A percentile compares a stretch with the other conserved stretches of the same genome.
Evolutionary conservation across 2,329 filamentous ascomycete species (phyloP).

Genomic region (Nemania bipapillata): DNA sequence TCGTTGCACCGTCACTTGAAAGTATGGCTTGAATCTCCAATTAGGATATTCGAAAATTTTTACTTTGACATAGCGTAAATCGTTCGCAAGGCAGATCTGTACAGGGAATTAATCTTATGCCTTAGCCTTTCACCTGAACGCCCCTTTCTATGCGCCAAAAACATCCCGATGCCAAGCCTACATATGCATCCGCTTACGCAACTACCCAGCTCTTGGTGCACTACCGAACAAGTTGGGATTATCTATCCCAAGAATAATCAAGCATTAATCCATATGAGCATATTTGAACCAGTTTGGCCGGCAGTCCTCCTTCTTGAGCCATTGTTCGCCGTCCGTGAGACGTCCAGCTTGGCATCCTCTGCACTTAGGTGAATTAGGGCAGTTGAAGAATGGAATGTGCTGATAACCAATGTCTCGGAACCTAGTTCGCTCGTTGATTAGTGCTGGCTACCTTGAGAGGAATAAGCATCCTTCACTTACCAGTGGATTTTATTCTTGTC

Average conservation of each 20-base stretch:
- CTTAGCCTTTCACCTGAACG: slow-evolving; percentile 34
- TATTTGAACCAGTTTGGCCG: slow-evolving; percentile 97
- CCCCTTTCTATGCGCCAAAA: slow-evolving; percentile 42
- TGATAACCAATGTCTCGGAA: slow-evolving; percentile 99
- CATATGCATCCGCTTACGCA: slow-evolving; percentile 21
- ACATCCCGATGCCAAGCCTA: slow-evolving; percentile 27
- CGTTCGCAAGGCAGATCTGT: slow-evolving; percentile 36
- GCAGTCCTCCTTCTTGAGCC: slow-evolving; percentile 90
- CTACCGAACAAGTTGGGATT: slow-evolving; percentile 40
- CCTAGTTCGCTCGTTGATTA: slow-evolving; percentile 63
- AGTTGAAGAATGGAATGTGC: slow-evolving; percentile 98
- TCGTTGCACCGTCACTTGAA: slow-evolving; percentile 8
- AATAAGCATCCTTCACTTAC: slow-evolving; percentile 61
- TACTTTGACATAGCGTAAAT: slow-evolving; percentile 33
- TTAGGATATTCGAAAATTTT: slow-evolving; percentile 5
- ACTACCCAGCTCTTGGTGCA: slow-evolving; percentile 42
- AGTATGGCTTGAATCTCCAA: slow-evolving; percentile 7
- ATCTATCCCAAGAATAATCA: slow-evolving; percentile 32
- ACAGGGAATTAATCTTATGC: slow-evolving; percentile 38
- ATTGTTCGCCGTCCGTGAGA: slow-evolving; percentile 88
- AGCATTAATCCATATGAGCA: slow-evolving; percentile 75
- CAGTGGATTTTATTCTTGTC: slow-evolving; percentile 92
- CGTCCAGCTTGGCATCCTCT: slow-evolving; percentile 85
- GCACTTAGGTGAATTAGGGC: slow-evolving; percentile 95
- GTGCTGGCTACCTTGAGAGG: slow-evolving; percentile 24